Base-by-base conservation (phyloP, 2,329 filamentous ascomycete genomes). In the Stagonosporopsis rhizophila region DNA sequence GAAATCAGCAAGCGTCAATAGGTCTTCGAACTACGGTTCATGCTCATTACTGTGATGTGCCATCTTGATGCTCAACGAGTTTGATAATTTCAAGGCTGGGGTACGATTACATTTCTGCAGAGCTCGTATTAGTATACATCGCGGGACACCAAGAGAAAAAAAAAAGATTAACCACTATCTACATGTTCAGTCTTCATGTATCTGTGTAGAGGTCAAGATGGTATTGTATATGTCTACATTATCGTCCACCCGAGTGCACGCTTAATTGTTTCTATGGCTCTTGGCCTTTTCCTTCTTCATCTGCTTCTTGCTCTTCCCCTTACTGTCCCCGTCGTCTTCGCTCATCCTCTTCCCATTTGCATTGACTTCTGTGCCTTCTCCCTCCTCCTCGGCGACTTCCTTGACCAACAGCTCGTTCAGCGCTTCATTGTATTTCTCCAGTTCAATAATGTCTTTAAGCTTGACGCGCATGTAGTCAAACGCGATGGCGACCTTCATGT, bases 401-500 rank as follows among this genome's bases (percentile, higher is more conserved):
- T 64, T 65, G 3, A 61, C 81, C 64, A 89, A 82, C 57, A 89
- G 71, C 72, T 80, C 80, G 59, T 82, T 76, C 54, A 90, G 66
- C 17, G 86, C 86, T 12, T 84, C 84, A 55, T 85, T 79, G 67
- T 86, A 89, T 62, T 81, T 81, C 63, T 86, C 85, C 42, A 90
- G 81, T 74, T 87, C 82, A 58, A 83, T 83, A 61, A 92, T 90
- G 62, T 92, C 89, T 8, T 87, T 85, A 27, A 92, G 77, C 72
- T 82, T 86, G 37, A 92, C 85, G 5, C 84, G 79, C 90, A 94
- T 94, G 64, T 90, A 87, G 70, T 95, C 91, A 73, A 92, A 92
- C 1, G 88, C 90, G 52, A 92, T 83, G 55, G 90, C 81, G 15
- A 91, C 85, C 35, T 87, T 85, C 79, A 87, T 83, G 58, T 86